Evolutionary conservation across 2,329 filamentous ascomycete genomes (phyloP), one percentile per base, ranked within the genome.

Genomic region (Hypomyces rosellus): DNA sequence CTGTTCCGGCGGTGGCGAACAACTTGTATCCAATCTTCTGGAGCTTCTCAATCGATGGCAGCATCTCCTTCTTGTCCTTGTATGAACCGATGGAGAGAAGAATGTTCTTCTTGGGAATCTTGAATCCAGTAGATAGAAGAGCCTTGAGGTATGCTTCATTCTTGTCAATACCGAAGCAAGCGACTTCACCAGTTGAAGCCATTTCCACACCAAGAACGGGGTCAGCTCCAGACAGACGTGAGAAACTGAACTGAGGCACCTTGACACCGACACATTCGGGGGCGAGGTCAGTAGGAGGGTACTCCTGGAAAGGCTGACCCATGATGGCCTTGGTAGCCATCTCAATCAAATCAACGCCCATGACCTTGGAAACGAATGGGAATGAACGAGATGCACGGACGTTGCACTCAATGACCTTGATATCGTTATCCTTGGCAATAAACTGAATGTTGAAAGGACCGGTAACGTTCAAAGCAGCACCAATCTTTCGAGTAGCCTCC

Each of bases 391-490:
- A 96, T 14, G 93, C 93, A 56, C 93, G 86, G 54, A 97, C 93
- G 63, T 99, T 99, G 73, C 93, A 97, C 74, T 99, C 93, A 57
- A 99, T 99, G 58, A 99, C 93, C 77, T 97, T 97, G 77, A 99
- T 97, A 59, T 97, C 92, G 67, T 97, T 97, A 69, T 97, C 91
- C 75, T 97, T 97, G 62, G 93, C 93, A 63, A 99, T 99, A 74
- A 99, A 97, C 68, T 99, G 93, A 56, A 99, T 99, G 73, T 99
- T 99, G 80, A 87, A 96, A 18, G 93, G 93, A 45, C 93, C 93
- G 38, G 93, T 97, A 50, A 99, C 86, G 66, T 97, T 96, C 52
- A 97, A 80, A 14, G 93, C 92, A 55, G 87, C 85, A 58, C 87
- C 93, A 61, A 99, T 97, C 80, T 97, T 97, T 59, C 86, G 80